Evolutionary conservation across 73 alveolate genomes (phyloP), one percentile per base, ranked within the genome.

Genomic region (Effrenium voratum): DNA sequence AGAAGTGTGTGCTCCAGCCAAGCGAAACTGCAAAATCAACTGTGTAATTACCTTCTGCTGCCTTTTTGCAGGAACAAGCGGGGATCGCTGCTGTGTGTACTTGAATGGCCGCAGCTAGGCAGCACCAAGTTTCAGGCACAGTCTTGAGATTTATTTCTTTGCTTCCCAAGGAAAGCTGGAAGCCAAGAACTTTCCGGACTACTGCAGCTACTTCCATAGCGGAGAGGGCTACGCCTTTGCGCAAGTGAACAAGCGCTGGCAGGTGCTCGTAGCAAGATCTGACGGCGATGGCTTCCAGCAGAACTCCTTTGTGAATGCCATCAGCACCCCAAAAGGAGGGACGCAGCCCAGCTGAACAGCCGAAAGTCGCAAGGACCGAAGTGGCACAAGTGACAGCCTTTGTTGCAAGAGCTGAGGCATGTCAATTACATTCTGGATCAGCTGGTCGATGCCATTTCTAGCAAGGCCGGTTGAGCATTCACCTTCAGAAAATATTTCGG

Each of bases 221-320:
- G 94, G 77, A 43, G 94, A 86, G 24, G 94, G 94, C 28, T 75
- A 86, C 34, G 94, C 94, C 49, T 86, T 57, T 44, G 94, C 94
- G 41, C 94, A 86, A 28, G n/a, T 86, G 47, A 50, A 50, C 70
- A 86, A 86, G 68, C 94, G 94, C n/a, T 86, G 94, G 94, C 94
- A 86, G 94, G 97, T 90, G 52, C 76, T 72, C 77, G 97, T 90
- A 19, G 97, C 88, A 41, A 46, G 85, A 41, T 90, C 97, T 46
- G 97, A 90, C 38, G 97, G 97, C 32, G 87, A 72, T 47, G 97
- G 97, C 66, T 99, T 99, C 84, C 99, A 99, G 93, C 99, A 99
- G 99, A 99, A 99, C 41, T 99, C 99, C 41, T 99, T 99, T 98
- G 99, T 99, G 24, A 99, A 99, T 98, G 99, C 99, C 19, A 99